A percentile compares a stretch with the other conserved stretches of the same genome.
phyloP scores from a whole-genome alignment of 83 land plant species.

The Larix sibirica region DNA sequence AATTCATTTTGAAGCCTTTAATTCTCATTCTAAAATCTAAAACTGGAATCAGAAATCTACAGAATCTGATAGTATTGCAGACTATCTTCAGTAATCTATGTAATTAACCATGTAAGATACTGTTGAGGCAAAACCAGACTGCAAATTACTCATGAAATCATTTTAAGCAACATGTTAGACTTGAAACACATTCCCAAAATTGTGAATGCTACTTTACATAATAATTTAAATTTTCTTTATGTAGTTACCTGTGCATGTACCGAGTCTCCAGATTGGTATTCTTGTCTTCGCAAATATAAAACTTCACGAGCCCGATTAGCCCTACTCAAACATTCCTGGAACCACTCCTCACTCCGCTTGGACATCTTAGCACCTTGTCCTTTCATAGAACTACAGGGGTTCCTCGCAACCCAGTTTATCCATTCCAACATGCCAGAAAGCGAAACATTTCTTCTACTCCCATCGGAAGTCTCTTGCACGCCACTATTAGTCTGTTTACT shows the following conservation, averaged over 20 bases:
- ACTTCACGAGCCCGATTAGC: conserved; percentile 17
- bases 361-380: background rate
- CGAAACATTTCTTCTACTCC: background rate
- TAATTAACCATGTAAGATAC: too few relatives aligned
- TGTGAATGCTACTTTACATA: background rate
- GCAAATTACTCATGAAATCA: too few relatives aligned
- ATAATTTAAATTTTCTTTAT: background rate
- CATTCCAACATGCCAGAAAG: conserved; percentile 34
- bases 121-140: too few relatives aligned
- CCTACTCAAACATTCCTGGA: background rate
- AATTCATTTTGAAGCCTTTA: too few relatives aligned
- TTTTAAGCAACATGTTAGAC: too few relatives aligned
- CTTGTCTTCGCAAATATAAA: conserved; percentile 1
- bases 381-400: conserved; percentile 21
- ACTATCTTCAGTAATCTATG: too few relatives aligned
- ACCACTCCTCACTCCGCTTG: background rate
- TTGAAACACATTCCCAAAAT: background rate
- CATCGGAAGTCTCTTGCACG: background rate
- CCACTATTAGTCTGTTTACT: conserved; percentile 11
- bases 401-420: conserved; percentile 45
- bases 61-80: too few relatives aligned
- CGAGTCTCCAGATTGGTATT: background rate
- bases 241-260: background rate
- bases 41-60: too few relatives aligned
- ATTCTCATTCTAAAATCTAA: too few relatives aligned